Evolutionary conservation across 73 alveolate genomes (phyloP).

Genomic region (Tetrahymena elliotti): DNA sequence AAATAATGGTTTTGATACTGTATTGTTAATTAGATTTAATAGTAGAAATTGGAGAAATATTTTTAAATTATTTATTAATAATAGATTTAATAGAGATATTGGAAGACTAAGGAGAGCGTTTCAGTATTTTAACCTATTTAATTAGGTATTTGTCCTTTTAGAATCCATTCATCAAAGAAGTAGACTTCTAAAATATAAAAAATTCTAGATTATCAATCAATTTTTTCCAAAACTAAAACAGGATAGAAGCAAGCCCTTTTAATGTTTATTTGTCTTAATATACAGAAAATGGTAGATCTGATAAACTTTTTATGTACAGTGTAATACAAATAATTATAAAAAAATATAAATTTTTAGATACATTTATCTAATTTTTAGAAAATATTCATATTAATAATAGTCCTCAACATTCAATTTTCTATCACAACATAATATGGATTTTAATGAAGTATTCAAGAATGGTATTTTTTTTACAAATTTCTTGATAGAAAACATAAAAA

Average conservation of each 20-base stretch:
- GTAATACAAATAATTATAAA: not conserved
- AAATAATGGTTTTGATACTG: not conserved
- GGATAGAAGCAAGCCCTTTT: not conserved
- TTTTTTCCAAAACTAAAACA: not conserved
- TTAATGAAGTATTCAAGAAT: not conserved
- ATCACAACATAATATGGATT: not conserved
- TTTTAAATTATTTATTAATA: not conserved
- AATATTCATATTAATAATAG: not conserved
- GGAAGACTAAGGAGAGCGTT: not conserved
- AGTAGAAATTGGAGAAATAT: not conserved
- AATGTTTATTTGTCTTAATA: not conserved
- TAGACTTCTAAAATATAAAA: not conserved
- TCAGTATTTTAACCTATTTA: not conserved
- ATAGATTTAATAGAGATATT: not conserved
- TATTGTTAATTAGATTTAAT: not conserved
- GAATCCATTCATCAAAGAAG: not conserved
- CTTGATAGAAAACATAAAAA: not conserved
- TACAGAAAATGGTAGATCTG: not conserved
- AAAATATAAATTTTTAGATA: not conserved
- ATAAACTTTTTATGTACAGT: not conserved
- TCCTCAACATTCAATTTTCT: not conserved
- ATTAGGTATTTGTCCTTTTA: not conserved
- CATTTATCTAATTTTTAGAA: not conserved
- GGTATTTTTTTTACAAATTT: not conserved
- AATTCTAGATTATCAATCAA: not conserved